These are phyloP conservation scores for Detonula confervacea DNA, from an alignment of 352 stramenopile species.

Conservation along the genomic window DNA sequence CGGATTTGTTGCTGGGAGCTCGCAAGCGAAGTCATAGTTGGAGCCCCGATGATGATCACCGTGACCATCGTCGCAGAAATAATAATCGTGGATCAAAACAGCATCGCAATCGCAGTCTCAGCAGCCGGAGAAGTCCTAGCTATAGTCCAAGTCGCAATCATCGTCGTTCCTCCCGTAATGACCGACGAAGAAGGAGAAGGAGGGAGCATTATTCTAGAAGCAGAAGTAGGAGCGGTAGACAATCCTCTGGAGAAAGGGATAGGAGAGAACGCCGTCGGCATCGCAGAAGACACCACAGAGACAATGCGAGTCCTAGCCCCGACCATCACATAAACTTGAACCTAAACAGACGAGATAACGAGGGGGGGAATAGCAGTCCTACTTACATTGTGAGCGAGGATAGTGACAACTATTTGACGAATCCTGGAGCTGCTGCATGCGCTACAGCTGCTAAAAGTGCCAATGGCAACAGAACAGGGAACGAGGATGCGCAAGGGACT, in stretches of 20 bases:
- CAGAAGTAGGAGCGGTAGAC: constrained; percentile 2
- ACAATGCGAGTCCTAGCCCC: too few species aligned
- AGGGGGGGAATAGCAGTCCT: constrained; percentile 1
- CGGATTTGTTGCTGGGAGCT: too few species aligned
- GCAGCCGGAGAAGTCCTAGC: constrained; percentile 2
- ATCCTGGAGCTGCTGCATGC: background rate
- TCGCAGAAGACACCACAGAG: background rate
- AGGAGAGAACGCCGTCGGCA: background rate
- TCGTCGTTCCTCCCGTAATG: background rate
- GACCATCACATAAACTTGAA: too few species aligned
- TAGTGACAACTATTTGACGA: constrained; percentile 16
- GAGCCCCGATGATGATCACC: background rate
- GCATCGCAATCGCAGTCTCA: background rate
- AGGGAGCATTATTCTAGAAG: background rate
- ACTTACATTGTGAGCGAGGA: constrained; percentile 41
- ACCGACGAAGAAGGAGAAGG: background rate
- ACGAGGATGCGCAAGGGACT: too few species aligned
- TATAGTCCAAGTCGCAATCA: background rate
- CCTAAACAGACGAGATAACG: background rate
- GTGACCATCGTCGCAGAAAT: background rate
- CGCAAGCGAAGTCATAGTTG: background rate
- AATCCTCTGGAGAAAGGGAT: background rate
- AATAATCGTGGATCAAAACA: background rate
- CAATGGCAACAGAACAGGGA: background rate
- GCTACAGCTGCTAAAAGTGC: background rate